Percentiles rank a stretch among this genome's conserved stretches.
Evolutionary conservation across 1,284 basidiomycete genomes (phyloP).

Genomic region (Ustanciosporium gigantosporum): DNA sequence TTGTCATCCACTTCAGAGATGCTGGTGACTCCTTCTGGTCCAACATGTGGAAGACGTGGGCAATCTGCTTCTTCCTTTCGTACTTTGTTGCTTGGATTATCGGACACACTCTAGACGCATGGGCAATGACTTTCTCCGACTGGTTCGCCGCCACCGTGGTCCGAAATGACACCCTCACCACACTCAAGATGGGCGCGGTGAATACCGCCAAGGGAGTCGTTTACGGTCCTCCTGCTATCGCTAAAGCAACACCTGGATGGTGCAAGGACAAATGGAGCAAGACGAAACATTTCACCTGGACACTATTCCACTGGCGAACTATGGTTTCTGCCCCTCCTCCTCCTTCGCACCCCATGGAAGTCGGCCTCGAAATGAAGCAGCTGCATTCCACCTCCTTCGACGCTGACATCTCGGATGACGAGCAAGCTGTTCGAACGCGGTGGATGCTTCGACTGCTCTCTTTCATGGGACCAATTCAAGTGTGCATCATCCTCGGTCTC

Average conservation of each 20-base stretch:
- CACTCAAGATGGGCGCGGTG: slow-evolving; percentile 4
- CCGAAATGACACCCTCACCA: slow-evolving; percentile 17
- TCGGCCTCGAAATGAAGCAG: slow-evolving; percentile 62
- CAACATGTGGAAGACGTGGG: slow-evolving; percentile 61
- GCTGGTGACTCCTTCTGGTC: slow-evolving; percentile 60
- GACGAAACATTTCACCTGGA: slow-evolving; percentile 35
- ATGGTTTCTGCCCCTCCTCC: slow-evolving; percentile 54
- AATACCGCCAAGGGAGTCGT: slow-evolving; percentile 12
- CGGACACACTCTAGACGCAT: slow-evolving; percentile 17
- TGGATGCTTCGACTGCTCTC: slow-evolving; percentile 57
- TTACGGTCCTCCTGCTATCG: slow-evolving; percentile 24
- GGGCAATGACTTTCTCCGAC: slow-evolving; percentile 25
- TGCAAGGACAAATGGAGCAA: slow-evolving; percentile 12
- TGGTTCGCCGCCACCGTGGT: slow-evolving; percentile 19
- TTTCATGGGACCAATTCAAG: slow-evolving; percentile 59
- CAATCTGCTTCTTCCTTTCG: slow-evolving; percentile 61
- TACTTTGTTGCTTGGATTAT: slow-evolving; percentile 60
- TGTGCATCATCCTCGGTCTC: slow-evolving; percentile 59
- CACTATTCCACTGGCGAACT: slow-evolving; percentile 60
- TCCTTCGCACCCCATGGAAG: slow-evolving; percentile 61
- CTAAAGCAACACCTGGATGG: slow-evolving; percentile 19
- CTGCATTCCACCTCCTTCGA: slow-evolving; percentile 62
- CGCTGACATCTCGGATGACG: slow-evolving; percentile 59
- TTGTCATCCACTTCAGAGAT: slow-evolving; percentile 60
- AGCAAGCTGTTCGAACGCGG: slow-evolving; percentile 61